Percentiles rank a stretch among this genome's conserved stretches.
Evolutionary conservation across 352 stramenopile genomes (phyloP).

Genomic region (Phytophthora pini): DNA sequence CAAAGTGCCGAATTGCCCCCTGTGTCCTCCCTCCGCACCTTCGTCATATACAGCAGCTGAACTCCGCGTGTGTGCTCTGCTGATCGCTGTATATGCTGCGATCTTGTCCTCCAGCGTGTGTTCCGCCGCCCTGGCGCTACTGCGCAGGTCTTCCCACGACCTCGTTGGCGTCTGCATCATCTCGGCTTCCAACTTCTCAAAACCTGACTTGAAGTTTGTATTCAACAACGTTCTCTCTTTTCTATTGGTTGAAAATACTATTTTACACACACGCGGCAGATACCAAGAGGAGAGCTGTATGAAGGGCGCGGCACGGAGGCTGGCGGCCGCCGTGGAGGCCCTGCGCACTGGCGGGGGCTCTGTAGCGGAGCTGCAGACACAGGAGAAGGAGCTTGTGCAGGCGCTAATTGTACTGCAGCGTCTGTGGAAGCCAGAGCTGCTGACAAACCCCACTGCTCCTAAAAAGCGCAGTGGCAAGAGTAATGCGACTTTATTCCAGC

Average conservation of each 20-base stretch:
- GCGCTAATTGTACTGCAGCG: conserved; percentile 68
- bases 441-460: conserved; percentile 11
- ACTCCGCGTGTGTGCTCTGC: conserved; percentile 51
- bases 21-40: conserved; percentile 39
- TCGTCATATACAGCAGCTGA: conserved; percentile 53
- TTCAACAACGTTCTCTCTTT: neutral
- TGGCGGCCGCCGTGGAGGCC: conserved; percentile 58
- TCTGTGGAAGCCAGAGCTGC: conserved; percentile 56
- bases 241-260: conserved; percentile 12
- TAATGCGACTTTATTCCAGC: conserved; percentile 59
- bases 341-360: conserved; percentile 42
- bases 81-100: conserved; percentile 66
- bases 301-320: conserved; percentile 47
- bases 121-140: conserved; percentile 72
- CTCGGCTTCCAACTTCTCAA: neutral
- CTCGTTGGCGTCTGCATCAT: conserved; percentile 71
- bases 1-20: neutral
- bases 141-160: conserved; percentile 84
- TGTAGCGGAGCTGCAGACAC: conserved; percentile 42
- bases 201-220: conserved; percentile 8
- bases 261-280: conserved; percentile 11
- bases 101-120: conserved; percentile 86
- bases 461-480: conserved; percentile 41
- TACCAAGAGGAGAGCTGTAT: conserved; percentile 23
- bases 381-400: conserved; percentile 50